Evolutionary conservation across 495 filamentous ascomycete species (phyloP).

Genomic region (Tricharina praecox): DNA sequence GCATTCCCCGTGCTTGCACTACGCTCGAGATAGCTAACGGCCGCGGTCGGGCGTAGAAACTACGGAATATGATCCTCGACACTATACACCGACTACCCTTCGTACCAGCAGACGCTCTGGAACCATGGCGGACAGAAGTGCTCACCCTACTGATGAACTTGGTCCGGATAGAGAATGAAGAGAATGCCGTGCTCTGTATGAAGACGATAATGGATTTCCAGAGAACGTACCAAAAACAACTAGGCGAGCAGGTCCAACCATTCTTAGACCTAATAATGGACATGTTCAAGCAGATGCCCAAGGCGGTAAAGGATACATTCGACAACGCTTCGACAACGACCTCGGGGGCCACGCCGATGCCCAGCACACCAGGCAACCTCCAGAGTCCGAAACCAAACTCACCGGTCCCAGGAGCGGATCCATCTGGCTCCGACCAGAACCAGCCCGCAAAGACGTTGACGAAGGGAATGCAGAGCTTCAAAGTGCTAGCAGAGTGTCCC

Average conservation of each 20-base stretch:
- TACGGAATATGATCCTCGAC: conserved; percentile 81
- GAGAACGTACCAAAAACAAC: conserved; percentile 72
- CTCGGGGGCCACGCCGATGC: conserved; percentile 43
- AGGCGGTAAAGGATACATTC: conserved; percentile 82
- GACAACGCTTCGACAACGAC: conserved; percentile 51
- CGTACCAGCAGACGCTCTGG: conserved; percentile 57
- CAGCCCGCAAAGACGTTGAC: conserved; percentile 62
- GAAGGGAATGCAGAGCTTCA: conserved; percentile 96
- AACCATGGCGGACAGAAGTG: conserved; percentile 69
- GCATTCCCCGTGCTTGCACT: neutral
- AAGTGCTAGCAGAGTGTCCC: conserved; percentile 90
- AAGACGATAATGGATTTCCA: conserved; percentile 95
- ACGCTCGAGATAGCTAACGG: conserved; percentile 4
- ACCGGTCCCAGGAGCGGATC: conserved; percentile 57
- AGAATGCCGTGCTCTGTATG: conserved; percentile 93
- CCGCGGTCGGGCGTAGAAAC: conserved; percentile 39
- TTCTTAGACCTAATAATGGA: conserved; percentile 87
- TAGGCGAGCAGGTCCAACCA: conserved; percentile 55
- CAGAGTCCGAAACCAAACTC: conserved; percentile 61
- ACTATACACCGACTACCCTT: conserved; percentile 85
- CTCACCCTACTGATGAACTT: conserved; percentile 79
- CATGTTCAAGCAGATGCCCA: conserved; percentile 86
- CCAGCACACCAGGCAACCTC: conserved; percentile 61
- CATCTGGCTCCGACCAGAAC: conserved; percentile 54
- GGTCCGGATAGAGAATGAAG: conserved; percentile 84